Evolutionary conservation across 1,284 basidiomycete species (phyloP), one percentile per base, ranked within the genome.

Genomic region (Ustilago trichophora): DNA sequence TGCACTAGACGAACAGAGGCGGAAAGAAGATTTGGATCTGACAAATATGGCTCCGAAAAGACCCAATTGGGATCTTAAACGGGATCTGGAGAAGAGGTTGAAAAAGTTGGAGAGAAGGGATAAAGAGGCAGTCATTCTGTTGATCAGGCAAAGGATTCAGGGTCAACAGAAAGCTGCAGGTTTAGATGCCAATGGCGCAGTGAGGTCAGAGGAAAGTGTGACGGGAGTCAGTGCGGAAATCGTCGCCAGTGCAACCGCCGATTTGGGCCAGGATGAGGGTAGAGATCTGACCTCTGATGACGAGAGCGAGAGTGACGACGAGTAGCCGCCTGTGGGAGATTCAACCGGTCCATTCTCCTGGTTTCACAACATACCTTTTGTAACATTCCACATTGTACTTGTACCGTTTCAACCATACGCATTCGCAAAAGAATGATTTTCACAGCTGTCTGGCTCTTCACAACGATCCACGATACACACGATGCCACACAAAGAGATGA

Each of bases 21-120:
- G 92, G 72, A 87, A 87, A 1, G 90, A 96, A 82, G 93, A 98
- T 73, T 85, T 98, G 68, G 93, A 98, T 78, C 85, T 98, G 22
- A 91, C 93, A 80, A 98, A 96, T 80, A 97, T 98, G 70, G 94
- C 94, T 22, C 95, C 95, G 2, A 95, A 94, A 85, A 87, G 92
- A 43, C 88, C 91, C 10, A 98, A 98, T 82, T 98, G 95, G 94
- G 95, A 98, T 82, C 84, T 98, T 68, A 97, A 95, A 82, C 88
- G 94, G 41, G 93, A 97, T 78, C 88, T 94, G 83, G 91, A 92
- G 53, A 92, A 90, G 83, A 91, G 94, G 77, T 85, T 95, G 47
- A 86, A 87, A 11, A 94, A 89, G 80, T 84, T 98, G n/a, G 92
- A 96, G 78, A 85, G 91, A 63, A 88, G 88, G 82, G 96, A 93